A percentile compares a stretch with the other conserved stretches of the same genome.
Conservation (phyloP, 1,284 basidiomycete genomes). For the Schizophyllum commune region DNA sequence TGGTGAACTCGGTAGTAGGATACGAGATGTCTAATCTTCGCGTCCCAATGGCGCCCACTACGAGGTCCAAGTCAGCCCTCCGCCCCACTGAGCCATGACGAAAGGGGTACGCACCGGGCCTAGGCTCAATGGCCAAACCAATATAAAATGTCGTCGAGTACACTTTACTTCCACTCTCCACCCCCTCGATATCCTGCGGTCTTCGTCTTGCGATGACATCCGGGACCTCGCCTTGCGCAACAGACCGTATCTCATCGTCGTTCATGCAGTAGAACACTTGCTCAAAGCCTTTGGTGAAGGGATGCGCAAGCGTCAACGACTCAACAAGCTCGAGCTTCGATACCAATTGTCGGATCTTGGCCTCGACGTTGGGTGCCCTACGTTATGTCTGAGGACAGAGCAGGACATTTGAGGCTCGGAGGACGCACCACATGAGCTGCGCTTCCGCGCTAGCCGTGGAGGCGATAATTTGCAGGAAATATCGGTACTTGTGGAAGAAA, state of each 20-base stretch:
- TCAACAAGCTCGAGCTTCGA: constrained; percentile 97
- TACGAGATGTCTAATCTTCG: constrained; percentile 93
- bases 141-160: constrained; percentile 96
- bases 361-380: constrained; percentile 94
- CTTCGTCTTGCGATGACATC: constrained; percentile 36
- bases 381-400: constrained; percentile 4
- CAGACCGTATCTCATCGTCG: constrained; percentile 79
- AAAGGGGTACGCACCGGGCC: constrained; percentile 60
- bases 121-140: constrained; percentile 88
- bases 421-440: constrained; percentile 87
- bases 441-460: constrained; percentile 78
- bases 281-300: constrained; percentile 92
- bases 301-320: constrained; percentile 86
- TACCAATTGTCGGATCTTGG: constrained; percentile 88
- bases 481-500: constrained; percentile 95
- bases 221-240: constrained; percentile 74
- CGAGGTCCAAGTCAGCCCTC: constrained; percentile 4
- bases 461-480: constrained; percentile 95
- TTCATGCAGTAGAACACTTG: constrained; percentile 78
- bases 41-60: constrained; percentile 51
- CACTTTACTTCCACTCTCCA: constrained; percentile 71
- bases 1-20: constrained; percentile 91
- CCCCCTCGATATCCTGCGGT: constrained; percentile 71
- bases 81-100: constrained; percentile 10
- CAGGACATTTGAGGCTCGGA: background rate